Percentiles rank a stretch among this genome's conserved stretches.
phyloP scores from a whole-genome alignment of 805 yeast species.

The Candida koratica region DNA sequence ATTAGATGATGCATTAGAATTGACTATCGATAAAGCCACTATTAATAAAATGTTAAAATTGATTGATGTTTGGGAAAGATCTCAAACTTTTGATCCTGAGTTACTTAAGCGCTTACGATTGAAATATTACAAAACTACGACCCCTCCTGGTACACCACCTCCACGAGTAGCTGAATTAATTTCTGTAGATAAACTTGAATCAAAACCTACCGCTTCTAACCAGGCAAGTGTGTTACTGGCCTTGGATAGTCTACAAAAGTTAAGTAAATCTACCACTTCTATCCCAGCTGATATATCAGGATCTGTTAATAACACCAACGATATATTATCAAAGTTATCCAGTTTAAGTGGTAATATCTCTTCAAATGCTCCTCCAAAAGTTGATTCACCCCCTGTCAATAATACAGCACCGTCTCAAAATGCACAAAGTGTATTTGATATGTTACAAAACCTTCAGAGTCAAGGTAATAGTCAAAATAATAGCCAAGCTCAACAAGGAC shows the following conservation, averaged over 20 bases:
- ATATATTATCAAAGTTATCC: conserved; percentile 42
- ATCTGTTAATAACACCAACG: conserved; percentile 17
- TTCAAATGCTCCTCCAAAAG: conserved; percentile 16
- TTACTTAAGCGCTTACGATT: conserved; percentile 53
- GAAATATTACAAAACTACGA: conserved; percentile 58
- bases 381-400: neutral
- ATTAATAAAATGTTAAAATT: conserved; percentile 73
- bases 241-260: conserved; percentile 57
- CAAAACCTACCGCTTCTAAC: conserved; percentile 12
- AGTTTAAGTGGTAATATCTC: conserved; percentile 24
- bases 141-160: conserved; percentile 70
- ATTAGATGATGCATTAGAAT: conserved; percentile 58
- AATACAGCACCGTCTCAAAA: conserved; percentile 30
- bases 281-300: conserved; percentile 21
- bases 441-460: conserved; percentile 8
- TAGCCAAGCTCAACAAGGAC: neutral
- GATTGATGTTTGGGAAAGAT: conserved; percentile 89
- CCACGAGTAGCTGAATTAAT: conserved; percentile 9
- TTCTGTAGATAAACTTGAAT: conserved; percentile 3
- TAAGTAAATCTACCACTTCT: conserved; percentile 29
- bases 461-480: neutral
- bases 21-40: conserved; percentile 50
- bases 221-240: conserved; percentile 68
- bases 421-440: conserved; percentile 20
- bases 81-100: conserved; percentile 65